Conservation (phyloP, 1,139 yeast species). For the Zygosaccharomyces sapae region DNA sequence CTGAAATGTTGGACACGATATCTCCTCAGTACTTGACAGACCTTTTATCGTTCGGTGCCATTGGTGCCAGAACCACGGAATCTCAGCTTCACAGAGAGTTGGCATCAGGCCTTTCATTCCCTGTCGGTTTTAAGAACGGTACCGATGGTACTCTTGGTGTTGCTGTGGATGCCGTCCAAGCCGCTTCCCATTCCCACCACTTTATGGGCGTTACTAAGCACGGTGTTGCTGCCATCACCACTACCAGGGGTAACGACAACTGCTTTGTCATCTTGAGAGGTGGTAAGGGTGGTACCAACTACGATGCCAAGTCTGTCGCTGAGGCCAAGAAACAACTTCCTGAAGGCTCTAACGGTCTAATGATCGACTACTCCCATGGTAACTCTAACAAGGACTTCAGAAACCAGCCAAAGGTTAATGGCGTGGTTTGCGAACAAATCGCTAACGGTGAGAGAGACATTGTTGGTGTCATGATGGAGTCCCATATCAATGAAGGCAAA, state of each 20-base stretch:
- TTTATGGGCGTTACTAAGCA: conserved; percentile 96
- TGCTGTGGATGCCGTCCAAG: conserved; percentile 89
- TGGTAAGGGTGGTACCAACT: conserved; percentile 90
- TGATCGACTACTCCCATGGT: conserved; percentile 98
- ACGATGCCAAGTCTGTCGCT: conserved; percentile 72
- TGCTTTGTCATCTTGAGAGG: conserved; percentile 92
- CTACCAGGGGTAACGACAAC: conserved; percentile 89
- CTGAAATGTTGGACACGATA: conserved; percentile 96
- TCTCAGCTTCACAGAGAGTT: conserved; percentile 96
- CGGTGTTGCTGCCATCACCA: conserved; percentile 92
- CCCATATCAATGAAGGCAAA: conserved; percentile 87
- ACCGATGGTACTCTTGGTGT: conserved; percentile 94
- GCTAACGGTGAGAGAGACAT: conserved; percentile 72
- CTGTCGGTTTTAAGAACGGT: conserved; percentile 97
- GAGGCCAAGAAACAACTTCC: conserved; percentile 66
- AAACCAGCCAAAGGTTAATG: conserved; percentile 87
- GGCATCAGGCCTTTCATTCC: conserved; percentile 95
- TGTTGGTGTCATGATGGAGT: conserved; percentile 95
- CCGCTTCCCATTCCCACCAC: conserved; percentile 90
- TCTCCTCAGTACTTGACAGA: conserved; percentile 97
- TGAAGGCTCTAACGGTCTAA: conserved; percentile 47
- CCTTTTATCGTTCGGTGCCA: conserved; percentile 89
- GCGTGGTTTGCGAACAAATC: conserved; percentile 75
- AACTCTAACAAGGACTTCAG: conserved; percentile 90
- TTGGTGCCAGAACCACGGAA: conserved; percentile 98